Conservation (phyloP, 164 flowering plant genomes). For the Vitis vinifera region ASM3070453v1 NC_081821.1:3329001-3329500, state of each 20-base stretch:
- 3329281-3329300: constrained; percentile 11
- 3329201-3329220: constrained; percentile 9
- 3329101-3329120: constrained; percentile 4
- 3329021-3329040: constrained; percentile 7
- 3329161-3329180: constrained; percentile 7
- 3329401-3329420: constrained; percentile 7
- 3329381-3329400: constrained; percentile 14
- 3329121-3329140: not conserved
- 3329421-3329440: constrained; percentile 2
- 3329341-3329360: not conserved
- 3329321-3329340: not conserved
- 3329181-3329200: constrained; percentile 10
- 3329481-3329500: constrained; percentile 6
- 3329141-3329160: constrained; percentile 18
- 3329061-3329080: no score
- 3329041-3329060: not conserved
- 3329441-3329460: constrained; percentile 2
- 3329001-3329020: constrained; percentile 5
- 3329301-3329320: constrained; percentile 1
- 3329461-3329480: constrained; percentile 20
- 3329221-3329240: not conserved
- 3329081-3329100: not conserved
- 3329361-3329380: constrained; percentile 9
- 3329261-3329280: constrained; percentile 6
- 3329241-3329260: not conserved